Conservation (phyloP, 768 basidiomycete species). For the Hygrocybe coccinea region DNA sequence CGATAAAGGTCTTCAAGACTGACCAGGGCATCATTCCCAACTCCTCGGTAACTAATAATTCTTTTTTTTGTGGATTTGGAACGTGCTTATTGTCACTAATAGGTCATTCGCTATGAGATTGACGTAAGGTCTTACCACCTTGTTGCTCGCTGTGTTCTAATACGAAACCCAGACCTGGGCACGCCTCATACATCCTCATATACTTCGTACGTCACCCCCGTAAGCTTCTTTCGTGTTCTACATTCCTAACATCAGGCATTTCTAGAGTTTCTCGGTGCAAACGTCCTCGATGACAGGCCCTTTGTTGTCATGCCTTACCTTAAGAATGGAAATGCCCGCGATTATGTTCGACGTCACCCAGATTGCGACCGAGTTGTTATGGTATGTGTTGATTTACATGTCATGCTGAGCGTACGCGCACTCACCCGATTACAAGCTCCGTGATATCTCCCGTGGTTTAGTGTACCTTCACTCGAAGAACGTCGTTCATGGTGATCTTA, state of each 20-base stretch:
- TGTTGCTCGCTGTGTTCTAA: not conserved
- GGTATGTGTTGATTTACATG: constrained; percentile 8
- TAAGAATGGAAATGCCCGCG: constrained; percentile 17
- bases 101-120: constrained; percentile 13
- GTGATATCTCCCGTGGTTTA: constrained; percentile 22
- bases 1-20: constrained; percentile 21
- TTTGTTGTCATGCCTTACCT: constrained; percentile 26
- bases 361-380: constrained; percentile 17
- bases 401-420: not conserved
- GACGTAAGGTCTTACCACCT: constrained; percentile 2
- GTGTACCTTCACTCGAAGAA: constrained; percentile 22
- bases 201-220: constrained; percentile 14
- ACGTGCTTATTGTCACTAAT: not conserved
- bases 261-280: constrained; percentile 24
- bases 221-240: not conserved
- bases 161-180: constrained; percentile 15
- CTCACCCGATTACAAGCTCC: constrained; percentile 13
- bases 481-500: constrained; percentile 27
- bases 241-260: not conserved
- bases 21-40: constrained; percentile 11
- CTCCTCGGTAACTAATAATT: constrained; percentile 8
- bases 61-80: not conserved
- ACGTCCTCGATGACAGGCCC: constrained; percentile 22
- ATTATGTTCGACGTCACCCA: constrained; percentile 14
- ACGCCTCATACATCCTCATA: constrained; percentile 17